Evolutionary conservation across 192 early-diverging fungal species (phyloP).

Genomic region (Phlyctochytrium bullatum): DNA sequence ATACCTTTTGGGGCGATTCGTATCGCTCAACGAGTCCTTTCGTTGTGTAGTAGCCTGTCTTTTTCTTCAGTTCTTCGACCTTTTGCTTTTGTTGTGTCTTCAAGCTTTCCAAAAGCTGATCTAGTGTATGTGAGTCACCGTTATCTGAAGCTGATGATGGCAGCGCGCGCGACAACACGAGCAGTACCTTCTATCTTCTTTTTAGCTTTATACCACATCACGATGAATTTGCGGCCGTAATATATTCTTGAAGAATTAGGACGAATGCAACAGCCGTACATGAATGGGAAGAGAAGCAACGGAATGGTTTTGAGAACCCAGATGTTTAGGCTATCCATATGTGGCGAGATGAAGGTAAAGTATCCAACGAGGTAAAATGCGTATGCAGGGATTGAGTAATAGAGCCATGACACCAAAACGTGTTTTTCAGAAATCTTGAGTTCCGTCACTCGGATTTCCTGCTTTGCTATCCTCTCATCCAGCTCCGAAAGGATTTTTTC

Average conservation of each 20-base stretch:
- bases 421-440: conserved; percentile 49
- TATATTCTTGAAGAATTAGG: conserved; percentile 28
- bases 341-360: conserved; percentile 41
- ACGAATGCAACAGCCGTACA: conserved; percentile 28
- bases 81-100: conserved; percentile 56
- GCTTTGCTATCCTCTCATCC: conserved; percentile 53
- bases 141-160: background rate
- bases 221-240: conserved; percentile 30
- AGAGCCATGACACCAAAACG: conserved; percentile 53
- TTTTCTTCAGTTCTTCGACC: conserved; percentile 94
- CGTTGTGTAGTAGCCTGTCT: conserved; percentile 86
- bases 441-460: conserved; percentile 37
- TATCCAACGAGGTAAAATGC: conserved; percentile 36
- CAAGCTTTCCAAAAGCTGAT: conserved; percentile 26
- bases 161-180: background rate
- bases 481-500: conserved; percentile 59
- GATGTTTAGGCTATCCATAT: conserved; percentile 39
- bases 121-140: conserved; percentile 7
- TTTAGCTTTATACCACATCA: conserved; percentile 42
- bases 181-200: conserved; percentile 23
- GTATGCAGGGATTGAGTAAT: conserved; percentile 59
- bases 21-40: conserved; percentile 87
- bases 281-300: conserved; percentile 36
- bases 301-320: conserved; percentile 46
- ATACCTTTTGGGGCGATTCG: conserved; percentile 59